phyloP scores from a whole-genome alignment of 768 basidiomycete species.

The Podaxis rugospora region DNA sequence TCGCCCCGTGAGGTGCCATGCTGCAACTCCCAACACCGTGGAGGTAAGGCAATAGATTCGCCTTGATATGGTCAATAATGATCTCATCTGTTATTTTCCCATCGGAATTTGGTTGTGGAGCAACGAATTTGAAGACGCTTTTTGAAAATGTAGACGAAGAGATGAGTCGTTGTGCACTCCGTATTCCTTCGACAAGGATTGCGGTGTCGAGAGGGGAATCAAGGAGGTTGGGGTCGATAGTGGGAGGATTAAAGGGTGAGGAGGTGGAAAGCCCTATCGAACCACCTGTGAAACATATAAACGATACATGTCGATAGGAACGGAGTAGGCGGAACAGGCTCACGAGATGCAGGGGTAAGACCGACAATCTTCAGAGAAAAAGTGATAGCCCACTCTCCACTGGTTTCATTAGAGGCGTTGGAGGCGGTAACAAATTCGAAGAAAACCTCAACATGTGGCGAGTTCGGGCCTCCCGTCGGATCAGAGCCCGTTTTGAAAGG shows the following conservation, averaged over 20 bases:
- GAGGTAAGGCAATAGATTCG: background rate
- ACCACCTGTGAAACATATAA: conserved; percentile 9
- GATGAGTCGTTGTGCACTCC: background rate
- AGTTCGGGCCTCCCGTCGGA: conserved; percentile 2
- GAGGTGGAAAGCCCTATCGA: conserved; percentile 8
- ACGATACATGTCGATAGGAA: background rate
- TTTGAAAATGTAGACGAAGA: background rate
- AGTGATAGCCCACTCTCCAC: too few relatives aligned
- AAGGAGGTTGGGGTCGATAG: conserved; percentile 11
- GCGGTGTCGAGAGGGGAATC: background rate
- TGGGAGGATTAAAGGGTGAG: conserved; percentile 9
- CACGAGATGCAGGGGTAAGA: background rate
- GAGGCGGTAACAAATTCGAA: background rate
- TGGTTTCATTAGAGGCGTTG: background rate
- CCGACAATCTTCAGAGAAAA: background rate
- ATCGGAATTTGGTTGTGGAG: background rate
- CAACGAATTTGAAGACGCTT: background rate
- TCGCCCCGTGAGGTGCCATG: conserved; percentile 6
- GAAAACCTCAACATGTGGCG: background rate
- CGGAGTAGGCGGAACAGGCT: background rate
- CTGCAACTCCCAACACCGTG: conserved; percentile 8
- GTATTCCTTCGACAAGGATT: background rate
- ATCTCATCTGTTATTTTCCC: background rate
- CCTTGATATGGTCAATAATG: background rate
- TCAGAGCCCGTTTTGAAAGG: conserved; percentile 3